Base-by-base conservation (phyloP, 495 filamentous ascomycete genomes). In the Penicillium robsamsonii region DNA sequence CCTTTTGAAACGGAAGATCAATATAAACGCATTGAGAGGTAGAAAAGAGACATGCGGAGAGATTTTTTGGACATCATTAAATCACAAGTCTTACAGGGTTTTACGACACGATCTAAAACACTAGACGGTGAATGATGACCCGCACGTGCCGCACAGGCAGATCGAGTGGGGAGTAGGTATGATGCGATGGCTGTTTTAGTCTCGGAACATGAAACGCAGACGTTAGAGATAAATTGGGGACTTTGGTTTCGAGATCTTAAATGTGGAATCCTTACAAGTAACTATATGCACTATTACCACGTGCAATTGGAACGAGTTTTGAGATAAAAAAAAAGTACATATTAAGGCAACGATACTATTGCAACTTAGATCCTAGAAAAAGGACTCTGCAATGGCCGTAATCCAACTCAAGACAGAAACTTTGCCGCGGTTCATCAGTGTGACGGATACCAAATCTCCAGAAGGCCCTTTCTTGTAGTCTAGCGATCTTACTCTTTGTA, bases 401-500 rank as follows among this genome's bases (percentile, higher is more conserved):
- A 8, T 9, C 11, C 11, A 50, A 9, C 27, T 6, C 25, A 54
- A 31, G n/a, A 38, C 11, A 46, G 12, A 13, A 46, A 17, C 37
- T 55, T 40, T 29, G 18, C 33, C 22, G 47, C 22, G 43, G 47
- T 55, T 30, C 30, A 33, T 20, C 18, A 44, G 20, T 45, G 41
- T 45, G 11, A 30, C 40, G 35, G 18, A 33, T 13, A 25, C 7
- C 12, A 10, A 33, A 10, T 25, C 18, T 44, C 40, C 13, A 5
- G 20, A 27, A 31, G 47, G 48, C 18, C 41, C 40, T 45, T 53
- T 29, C 38, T 44, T 13, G 12, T 11, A 35, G 10, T 20, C 15
- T 40, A 25, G 53, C 42, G 33, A 46, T 55, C 53, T 55, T 55
- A 55, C 53, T 47, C 18, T n/a, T 45, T 45, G 50, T 25, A 53